Evolutionary conservation across 352 stramenopile genomes (phyloP).

Genomic region (Elongisporangium prolatum): DNA sequence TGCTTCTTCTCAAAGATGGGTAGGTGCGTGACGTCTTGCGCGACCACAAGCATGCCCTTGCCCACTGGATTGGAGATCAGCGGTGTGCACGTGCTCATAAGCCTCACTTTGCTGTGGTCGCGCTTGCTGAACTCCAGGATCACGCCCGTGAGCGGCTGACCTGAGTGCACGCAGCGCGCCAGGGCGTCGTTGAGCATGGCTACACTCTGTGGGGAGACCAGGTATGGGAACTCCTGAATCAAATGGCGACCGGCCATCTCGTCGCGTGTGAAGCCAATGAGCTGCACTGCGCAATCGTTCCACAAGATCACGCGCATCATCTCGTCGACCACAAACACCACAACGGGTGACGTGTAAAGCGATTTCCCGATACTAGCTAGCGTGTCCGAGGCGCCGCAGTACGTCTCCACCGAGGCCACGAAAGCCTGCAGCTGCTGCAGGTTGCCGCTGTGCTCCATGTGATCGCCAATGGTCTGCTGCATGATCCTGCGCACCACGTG

Average conservation of each 20-base stretch:
- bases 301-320: constrained; percentile 83
- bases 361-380: constrained; percentile 79
- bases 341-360: constrained; percentile 64
- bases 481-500: constrained; percentile 71
- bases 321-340: constrained; percentile 84
- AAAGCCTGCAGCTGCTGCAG: constrained; percentile 70
- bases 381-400: constrained; percentile 72
- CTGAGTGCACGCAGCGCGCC: constrained; percentile 43
- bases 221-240: constrained; percentile 60
- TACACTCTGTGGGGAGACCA: constrained; percentile 55
- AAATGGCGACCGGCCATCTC: constrained; percentile 77
- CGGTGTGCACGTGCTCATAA: constrained; percentile 68
- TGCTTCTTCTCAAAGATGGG: constrained; percentile 37
- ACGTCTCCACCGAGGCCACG: constrained; percentile 64
- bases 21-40: constrained; percentile 57
- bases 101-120: constrained; percentile 51
- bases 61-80: constrained; percentile 71
- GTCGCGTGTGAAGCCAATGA: constrained; percentile 71
- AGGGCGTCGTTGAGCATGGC: constrained; percentile 55
- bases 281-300: constrained; percentile 76
- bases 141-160: constrained; percentile 37
- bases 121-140: constrained; percentile 58
- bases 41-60: constrained; percentile 77
- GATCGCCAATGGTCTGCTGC: constrained; percentile 71
- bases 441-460: constrained; percentile 55